phyloP scores from a whole-genome alignment of 2,329 filamentous ascomycete species.

The Pseudogymnoascus sp. region DNA sequence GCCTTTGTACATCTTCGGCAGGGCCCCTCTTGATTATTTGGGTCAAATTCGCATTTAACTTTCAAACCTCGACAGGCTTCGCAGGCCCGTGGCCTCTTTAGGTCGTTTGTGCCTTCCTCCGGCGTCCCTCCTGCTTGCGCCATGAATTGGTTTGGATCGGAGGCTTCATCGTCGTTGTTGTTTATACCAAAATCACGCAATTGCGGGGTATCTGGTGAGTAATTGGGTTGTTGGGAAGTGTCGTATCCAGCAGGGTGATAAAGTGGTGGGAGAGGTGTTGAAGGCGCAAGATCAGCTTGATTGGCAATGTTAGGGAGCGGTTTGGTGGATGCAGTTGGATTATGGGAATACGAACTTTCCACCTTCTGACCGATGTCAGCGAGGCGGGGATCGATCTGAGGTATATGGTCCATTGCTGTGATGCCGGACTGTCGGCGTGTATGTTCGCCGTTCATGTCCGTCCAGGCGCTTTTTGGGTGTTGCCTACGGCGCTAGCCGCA shows the following conservation, averaged over 20 bases:
- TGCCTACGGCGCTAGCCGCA: not conserved
- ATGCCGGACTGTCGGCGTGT: constrained; percentile 8
- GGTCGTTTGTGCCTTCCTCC: constrained; percentile 22
- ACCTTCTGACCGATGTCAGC: constrained; percentile 8
- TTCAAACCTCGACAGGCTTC: constrained; percentile 37
- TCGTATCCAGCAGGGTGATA: constrained; percentile 5
- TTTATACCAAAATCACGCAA: constrained; percentile 2
- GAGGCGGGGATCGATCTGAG: constrained; percentile 9
- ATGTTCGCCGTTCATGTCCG: constrained; percentile 7
- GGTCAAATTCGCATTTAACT: constrained; percentile 35
- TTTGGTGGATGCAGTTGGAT: not conserved
- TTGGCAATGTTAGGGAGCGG: not conserved
- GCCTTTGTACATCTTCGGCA: constrained; percentile 37
- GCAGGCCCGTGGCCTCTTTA: constrained; percentile 34
- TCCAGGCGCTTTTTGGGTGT: constrained; percentile 3
- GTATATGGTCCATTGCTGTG: constrained; percentile 4
- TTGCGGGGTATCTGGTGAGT: constrained; percentile 7
- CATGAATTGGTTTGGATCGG: constrained; percentile 5
- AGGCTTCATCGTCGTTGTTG: constrained; percentile 3
- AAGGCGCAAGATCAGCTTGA: not conserved
- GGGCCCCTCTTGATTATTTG: constrained; percentile 27
- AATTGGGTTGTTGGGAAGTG: not conserved
- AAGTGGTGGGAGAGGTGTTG: constrained; percentile 3
- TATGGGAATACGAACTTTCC: constrained; percentile 2
- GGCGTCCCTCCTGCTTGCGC: constrained; percentile 17